Conservation (phyloP, 306 rosid species). For the Gynostemma pentaphyllum region DNA sequence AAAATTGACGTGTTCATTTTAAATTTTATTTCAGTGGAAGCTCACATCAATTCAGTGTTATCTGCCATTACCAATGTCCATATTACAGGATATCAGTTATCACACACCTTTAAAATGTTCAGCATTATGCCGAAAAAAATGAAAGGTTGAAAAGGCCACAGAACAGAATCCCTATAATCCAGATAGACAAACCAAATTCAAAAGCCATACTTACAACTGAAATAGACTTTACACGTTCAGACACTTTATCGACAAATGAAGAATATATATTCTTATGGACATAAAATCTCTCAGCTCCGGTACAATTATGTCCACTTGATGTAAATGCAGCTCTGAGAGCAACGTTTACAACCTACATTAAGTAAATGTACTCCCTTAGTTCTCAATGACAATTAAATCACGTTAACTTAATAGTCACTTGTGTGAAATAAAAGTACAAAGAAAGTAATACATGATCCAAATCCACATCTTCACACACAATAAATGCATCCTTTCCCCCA, state of each 20-base stretch:
- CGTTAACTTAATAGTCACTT: background rate
- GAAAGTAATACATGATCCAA: slow-evolving; percentile 59
- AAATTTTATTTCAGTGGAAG: background rate
- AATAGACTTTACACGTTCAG: slow-evolving; percentile 71
- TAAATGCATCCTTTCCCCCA: slow-evolving; percentile 98
- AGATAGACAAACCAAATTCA: background rate
- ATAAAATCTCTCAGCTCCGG: slow-evolving; percentile 95
- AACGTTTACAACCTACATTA: slow-evolving; percentile 71
- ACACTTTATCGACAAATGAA: slow-evolving; percentile 59
- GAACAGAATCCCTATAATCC: background rate
- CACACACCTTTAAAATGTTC: background rate
- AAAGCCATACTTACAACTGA: slow-evolving; percentile 55
- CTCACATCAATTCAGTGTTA: background rate
- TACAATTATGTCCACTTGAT: slow-evolving; percentile 96
- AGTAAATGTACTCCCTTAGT: slow-evolving; percentile 18
- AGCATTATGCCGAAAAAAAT: background rate
- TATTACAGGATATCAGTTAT: background rate
- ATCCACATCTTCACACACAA: slow-evolving; percentile 88
- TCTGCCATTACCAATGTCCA: background rate
- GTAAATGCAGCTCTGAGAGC: slow-evolving; percentile 89
- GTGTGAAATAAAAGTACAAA: background rate
- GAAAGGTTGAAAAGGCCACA: background rate
- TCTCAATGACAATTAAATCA: background rate
- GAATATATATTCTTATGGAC: slow-evolving; percentile 68
- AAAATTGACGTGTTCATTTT: no score